Conservation (phyloP, 1,284 basidiomycete genomes). For the Malassezia sympodialis region DNA sequence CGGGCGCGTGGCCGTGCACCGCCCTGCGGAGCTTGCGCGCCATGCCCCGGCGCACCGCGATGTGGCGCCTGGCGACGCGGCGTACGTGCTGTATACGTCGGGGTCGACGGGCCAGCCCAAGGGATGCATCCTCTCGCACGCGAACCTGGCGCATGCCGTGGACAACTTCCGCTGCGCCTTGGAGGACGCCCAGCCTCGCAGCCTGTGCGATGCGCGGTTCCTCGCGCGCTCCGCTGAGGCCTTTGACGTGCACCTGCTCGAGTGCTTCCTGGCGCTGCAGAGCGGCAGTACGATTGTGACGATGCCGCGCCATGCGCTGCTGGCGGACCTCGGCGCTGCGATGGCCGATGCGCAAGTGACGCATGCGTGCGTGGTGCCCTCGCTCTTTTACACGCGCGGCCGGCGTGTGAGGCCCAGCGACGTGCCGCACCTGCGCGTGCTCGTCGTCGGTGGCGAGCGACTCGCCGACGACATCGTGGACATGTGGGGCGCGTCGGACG, state of each 20-base stretch:
- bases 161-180: slow-evolving; percentile 26
- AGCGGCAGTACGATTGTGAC: slow-evolving; percentile 42
- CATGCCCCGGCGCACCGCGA: neutral
- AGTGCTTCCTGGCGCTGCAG: slow-evolving; percentile 40
- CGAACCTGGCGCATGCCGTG: slow-evolving; percentile 32
- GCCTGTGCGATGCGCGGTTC: slow-evolving; percentile 27
- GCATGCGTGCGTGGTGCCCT: slow-evolving; percentile 44
- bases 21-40: neutral
- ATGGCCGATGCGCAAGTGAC: slow-evolving; percentile 31
- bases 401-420: slow-evolving; percentile 26
- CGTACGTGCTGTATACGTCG: slow-evolving; percentile 44
- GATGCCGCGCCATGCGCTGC: slow-evolving; percentile 30
- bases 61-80: slow-evolving; percentile 19
- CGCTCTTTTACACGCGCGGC: slow-evolving; percentile 38
- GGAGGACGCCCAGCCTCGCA: slow-evolving; percentile 26
- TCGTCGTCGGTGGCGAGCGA: slow-evolving; percentile 42
- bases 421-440: slow-evolving; percentile 28
- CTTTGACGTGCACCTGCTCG: slow-evolving; percentile 46
- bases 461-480: slow-evolving; percentile 29
- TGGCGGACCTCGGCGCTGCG: slow-evolving; percentile 38
- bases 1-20: neutral
- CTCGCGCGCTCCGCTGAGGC: slow-evolving; percentile 43
- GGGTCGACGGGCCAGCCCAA: slow-evolving; percentile 43
- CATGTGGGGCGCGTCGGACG: slow-evolving; percentile 25
- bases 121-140: slow-evolving; percentile 33